Evolutionary conservation across 306 rosid species (phyloP).

Genomic region (Lupinus albus): DNA sequence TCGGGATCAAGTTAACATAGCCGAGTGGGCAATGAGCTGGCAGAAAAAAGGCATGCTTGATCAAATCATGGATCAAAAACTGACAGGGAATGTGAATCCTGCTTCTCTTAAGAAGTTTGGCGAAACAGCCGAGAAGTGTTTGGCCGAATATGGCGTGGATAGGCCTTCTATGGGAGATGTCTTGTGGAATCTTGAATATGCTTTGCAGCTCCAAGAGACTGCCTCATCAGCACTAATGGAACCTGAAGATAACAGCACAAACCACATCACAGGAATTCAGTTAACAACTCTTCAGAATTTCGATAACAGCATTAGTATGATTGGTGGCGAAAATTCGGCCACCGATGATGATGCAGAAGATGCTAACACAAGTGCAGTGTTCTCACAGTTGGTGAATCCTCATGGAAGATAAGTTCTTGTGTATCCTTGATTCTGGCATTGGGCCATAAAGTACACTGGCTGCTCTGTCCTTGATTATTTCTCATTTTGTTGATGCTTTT

Average conservation of each 20-base stretch:
- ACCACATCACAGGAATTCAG: conserved; percentile 85
- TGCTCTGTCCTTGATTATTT: conserved; percentile 46
- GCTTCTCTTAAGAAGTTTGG: conserved; percentile 93
- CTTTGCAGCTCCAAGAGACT: conserved; percentile 92
- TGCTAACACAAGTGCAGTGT: conserved; percentile 85
- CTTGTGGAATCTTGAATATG: conserved; percentile 90
- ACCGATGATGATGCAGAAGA: conserved; percentile 77
- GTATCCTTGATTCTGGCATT: conserved; percentile 28
- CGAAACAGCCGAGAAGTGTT: conserved; percentile 94
- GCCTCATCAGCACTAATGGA: conserved; percentile 70
- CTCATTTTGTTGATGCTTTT: conserved; percentile 38
- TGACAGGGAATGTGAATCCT: conserved; percentile 78
- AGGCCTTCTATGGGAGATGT: conserved; percentile 98
- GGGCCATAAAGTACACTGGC: conserved; percentile 35
- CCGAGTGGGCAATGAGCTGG: conserved; percentile 97
- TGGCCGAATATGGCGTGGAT: conserved; percentile 87
- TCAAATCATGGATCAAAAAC: conserved; percentile 86
- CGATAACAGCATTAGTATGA: conserved; percentile 81
- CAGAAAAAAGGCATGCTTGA: conserved; percentile 96
- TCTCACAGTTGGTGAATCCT: conserved; percentile 94
- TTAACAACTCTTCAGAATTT: conserved; percentile 72
- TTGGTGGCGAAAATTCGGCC: conserved; percentile 59
- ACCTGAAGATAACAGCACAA: conserved; percentile 95
- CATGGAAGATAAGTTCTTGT: conserved; percentile 71
- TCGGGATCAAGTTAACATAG: conserved; percentile 91